These are phyloP conservation scores for Fusarium setosum DNA, from an alignment of 2,329 filamentous ascomycete species.

Conservation along the genomic window DNA sequence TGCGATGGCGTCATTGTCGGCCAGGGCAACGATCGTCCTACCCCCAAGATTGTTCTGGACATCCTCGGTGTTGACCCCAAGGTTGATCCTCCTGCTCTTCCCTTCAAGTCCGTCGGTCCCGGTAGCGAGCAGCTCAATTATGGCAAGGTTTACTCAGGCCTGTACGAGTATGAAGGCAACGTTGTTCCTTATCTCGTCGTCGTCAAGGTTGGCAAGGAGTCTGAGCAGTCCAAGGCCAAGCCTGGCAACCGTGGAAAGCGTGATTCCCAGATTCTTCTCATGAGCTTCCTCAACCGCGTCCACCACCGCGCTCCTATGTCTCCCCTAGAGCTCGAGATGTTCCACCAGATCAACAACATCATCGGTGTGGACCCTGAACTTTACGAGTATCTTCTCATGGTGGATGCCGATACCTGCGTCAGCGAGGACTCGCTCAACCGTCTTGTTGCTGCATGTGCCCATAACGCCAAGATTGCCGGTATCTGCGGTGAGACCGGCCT, in stretches of 20 bases:
- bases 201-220: conserved; percentile 97
- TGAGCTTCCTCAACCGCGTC: conserved; percentile 98
- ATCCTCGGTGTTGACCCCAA: conserved; percentile 98
- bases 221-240: conserved; percentile 89
- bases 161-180: conserved; percentile 98
- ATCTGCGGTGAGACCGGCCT: conserved; percentile 97
- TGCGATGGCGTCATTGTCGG: conserved; percentile 98
- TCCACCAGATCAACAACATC: conserved; percentile 99
- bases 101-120: conserved; percentile 91
- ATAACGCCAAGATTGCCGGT: conserved; percentile 95
- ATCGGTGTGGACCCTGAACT: conserved; percentile 97
- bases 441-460: conserved; percentile 90
- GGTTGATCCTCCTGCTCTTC: conserved; percentile 91
- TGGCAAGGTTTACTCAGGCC: conserved; percentile 96
- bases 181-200: conserved; percentile 96
- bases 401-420: conserved; percentile 97
- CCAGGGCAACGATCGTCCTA: conserved; percentile 94
- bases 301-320: conserved; percentile 96
- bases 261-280: conserved; percentile 94
- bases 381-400: conserved; percentile 97
- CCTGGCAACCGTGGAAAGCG: conserved; percentile 98
- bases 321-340: conserved; percentile 96
- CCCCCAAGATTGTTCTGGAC: conserved; percentile 96
- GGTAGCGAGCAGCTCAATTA: conserved; percentile 96
- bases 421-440: conserved; percentile 92